Evolutionary conservation across 768 basidiomycete genomes (phyloP).

Genomic region (Rhodotorula taiwanensis): DNA sequence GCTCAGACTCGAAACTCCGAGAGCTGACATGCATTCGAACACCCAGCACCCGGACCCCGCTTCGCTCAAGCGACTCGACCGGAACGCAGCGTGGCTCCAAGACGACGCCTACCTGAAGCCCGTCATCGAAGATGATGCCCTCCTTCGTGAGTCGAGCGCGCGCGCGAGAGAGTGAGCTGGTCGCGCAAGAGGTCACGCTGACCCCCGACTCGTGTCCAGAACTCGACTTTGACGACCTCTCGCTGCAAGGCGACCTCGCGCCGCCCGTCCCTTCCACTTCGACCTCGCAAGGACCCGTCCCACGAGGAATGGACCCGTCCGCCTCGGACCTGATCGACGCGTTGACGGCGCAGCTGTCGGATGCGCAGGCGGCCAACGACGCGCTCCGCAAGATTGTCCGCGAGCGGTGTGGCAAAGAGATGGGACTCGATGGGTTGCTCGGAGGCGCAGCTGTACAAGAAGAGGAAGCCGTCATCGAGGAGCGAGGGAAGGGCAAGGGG

Average conservation of each 20-base stretch:
- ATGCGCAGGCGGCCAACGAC: slow-evolving; percentile 24
- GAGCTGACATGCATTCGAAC: not conserved
- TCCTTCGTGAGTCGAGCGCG: slow-evolving; percentile 63
- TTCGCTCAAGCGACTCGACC: slow-evolving; percentile 40
- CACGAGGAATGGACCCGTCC: slow-evolving; percentile 37
- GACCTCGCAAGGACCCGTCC: not conserved
- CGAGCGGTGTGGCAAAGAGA: slow-evolving; percentile 12
- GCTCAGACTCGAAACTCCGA: too few relatives aligned
- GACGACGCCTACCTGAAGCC: slow-evolving; percentile 78
- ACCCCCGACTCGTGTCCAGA: slow-evolving; percentile 48
- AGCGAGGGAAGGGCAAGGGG: slow-evolving; percentile 20
- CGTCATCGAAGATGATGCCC: slow-evolving; percentile 72
- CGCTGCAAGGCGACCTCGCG: slow-evolving; percentile 2
- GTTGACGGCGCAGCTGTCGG: slow-evolving; percentile 32
- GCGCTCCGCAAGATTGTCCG: slow-evolving; percentile 23
- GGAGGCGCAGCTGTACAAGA: not conserved
- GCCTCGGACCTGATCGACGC: slow-evolving; percentile 50
- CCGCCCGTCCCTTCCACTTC: not conserved
- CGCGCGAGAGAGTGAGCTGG: not conserved
- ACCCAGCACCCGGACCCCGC: slow-evolving; percentile 54
- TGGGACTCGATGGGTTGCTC: slow-evolving; percentile 15
- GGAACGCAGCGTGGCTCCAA: slow-evolving; percentile 54
- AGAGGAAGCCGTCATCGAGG: not conserved
- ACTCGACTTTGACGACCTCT: slow-evolving; percentile 56
- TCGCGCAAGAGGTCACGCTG: not conserved